A percentile compares a stretch with the other conserved stretches of the same genome.
Conservation (phyloP, 306 rosid species). For the Prunus kanzakura region DNA sequence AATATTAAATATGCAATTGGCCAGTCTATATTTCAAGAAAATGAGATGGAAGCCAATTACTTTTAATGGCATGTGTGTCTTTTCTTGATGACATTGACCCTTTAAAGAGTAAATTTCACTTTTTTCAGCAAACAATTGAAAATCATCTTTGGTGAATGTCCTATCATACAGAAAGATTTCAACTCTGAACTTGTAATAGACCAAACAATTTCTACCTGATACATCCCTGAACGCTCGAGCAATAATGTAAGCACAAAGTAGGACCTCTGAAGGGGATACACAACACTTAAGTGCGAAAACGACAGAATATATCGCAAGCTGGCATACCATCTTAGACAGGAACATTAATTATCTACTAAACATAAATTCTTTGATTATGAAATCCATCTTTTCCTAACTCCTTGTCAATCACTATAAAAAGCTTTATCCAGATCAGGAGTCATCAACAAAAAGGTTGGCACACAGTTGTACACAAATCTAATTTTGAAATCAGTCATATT, state of each 20-base stretch:
- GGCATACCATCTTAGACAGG: too few species aligned
- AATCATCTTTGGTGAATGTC: background rate
- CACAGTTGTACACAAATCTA: background rate
- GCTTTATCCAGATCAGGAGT: background rate
- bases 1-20: too few species aligned
- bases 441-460: constrained; percentile 1
- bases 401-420: constrained; percentile 7
- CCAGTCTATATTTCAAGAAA: too few species aligned
- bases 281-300: background rate
- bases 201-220: constrained; percentile 11
- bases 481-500: background rate
- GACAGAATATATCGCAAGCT: background rate
- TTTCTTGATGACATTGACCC: background rate
- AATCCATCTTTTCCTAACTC: constrained; percentile 2
- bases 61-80: too few species aligned
- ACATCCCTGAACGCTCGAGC: background rate
- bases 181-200: constrained; percentile 16
- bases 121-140: background rate
- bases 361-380: background rate
- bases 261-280: constrained; percentile 12
- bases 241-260: background rate
- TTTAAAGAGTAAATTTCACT: background rate
- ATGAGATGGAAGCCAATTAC: too few species aligned
- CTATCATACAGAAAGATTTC: background rate
- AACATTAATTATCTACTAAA: too few species aligned